Base-by-base conservation (phyloP, 768 basidiomycete genomes). In the Trametes cubensis region DNA sequence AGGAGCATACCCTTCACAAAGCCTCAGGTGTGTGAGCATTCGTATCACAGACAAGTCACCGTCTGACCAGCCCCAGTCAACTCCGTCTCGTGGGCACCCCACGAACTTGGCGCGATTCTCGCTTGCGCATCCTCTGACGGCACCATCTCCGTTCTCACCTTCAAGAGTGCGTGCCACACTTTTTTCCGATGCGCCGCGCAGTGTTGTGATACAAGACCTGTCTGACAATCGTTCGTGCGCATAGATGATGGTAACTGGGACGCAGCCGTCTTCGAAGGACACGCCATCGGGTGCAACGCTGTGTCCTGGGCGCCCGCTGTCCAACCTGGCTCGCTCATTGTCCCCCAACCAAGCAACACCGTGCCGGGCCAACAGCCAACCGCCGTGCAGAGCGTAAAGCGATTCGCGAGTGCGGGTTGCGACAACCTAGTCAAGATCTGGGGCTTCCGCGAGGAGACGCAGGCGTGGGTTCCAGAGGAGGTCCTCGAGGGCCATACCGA, bases 41-140 rank as follows among this genome's bases (percentile, higher is more conserved):
- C 39, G 10, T 20, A 18, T 10, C 38, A 13, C 14, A 3, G 14
- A 30, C 7, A 14, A 62, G 21, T 23, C 50, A 34, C 23, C 10
- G 23, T 25, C 42, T 52, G 28, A 42, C 48, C 5, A 14, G 15
- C 4, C 38, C 18, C 20, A 96, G 96, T 98, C 51, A 99, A 99
- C 78, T 95, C 95, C 0, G 90, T 98, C 21, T 93, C 94, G 0
- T 99, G 97, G 97, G 96, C 96, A n/a, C 95, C 97, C 2, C 95
- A 97, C 68, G 96, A 98, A 72, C 85, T 98, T 15, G 97, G 96
- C 38, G 94, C 97, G 0, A 95, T 98, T 64, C 82, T 98, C 42
- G 96, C 94, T 4, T 99, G 97, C 71, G 96, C 96, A 2, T 95
- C 93, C 21, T 96, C 94, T 1, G 97, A 99, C 74, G 95, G 96